These are phyloP conservation scores for Platismatia glauca DNA, from an alignment of 495 filamentous ascomycete genomes.

Conservation along the genomic window DNA sequence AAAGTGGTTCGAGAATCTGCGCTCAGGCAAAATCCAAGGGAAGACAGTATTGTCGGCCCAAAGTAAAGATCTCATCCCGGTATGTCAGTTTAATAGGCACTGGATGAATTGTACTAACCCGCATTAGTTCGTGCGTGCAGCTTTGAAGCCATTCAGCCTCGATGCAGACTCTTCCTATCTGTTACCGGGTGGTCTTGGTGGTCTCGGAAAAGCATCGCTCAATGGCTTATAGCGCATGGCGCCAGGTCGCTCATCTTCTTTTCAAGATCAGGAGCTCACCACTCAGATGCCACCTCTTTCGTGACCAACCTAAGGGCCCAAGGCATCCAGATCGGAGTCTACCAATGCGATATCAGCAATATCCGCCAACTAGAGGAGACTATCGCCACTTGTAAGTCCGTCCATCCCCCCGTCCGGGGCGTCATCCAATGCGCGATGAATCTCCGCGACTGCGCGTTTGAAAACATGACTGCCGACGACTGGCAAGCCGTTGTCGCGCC, in stretches of 20 bases:
- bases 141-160: not conserved
- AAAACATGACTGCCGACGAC: conserved; percentile 46
- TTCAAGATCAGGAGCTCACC: conserved; percentile 31
- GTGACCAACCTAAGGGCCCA: conserved; percentile 14
- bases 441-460: conserved; percentile 44
- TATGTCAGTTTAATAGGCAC: conserved; percentile 18
- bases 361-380: not conserved
- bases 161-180: conserved; percentile 41
- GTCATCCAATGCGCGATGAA: conserved; percentile 41
- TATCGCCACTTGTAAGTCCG: conserved; percentile 21
- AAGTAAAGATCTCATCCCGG: conserved; percentile 28
- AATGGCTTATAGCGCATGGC: conserved; percentile 48
- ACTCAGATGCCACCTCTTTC: conserved; percentile 22
- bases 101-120: conserved; percentile 35
- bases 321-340: conserved; percentile 24
- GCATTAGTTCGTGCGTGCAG: not conserved
- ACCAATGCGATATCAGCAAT: conserved; percentile 35
- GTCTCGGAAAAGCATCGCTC: conserved; percentile 44
- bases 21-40: conserved; percentile 31
- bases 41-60: conserved; percentile 24
- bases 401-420: conserved; percentile 44
- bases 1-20: conserved; percentile 41
- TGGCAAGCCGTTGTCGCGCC: conserved; percentile 41
- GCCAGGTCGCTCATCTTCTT: conserved; percentile 46
- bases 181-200: conserved; percentile 51